Conservation (phyloP, 2,329 filamentous ascomycete species). For the Chaetomium strumarium region DNA sequence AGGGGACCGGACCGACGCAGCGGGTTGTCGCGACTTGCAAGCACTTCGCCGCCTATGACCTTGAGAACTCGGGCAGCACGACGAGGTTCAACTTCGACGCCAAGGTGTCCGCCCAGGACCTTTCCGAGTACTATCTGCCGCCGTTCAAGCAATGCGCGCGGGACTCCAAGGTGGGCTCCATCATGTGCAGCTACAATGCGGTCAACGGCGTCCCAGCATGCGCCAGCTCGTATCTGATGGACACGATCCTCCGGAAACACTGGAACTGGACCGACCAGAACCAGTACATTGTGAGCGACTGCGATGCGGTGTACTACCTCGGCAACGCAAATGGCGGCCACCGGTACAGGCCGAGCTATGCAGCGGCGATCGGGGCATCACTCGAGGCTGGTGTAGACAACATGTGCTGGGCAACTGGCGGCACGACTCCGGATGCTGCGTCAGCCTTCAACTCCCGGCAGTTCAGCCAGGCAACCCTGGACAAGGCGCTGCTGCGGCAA, state of each 20-base stretch:
- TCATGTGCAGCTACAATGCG: conserved; percentile 59
- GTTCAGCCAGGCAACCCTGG: background rate
- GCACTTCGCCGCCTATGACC: conserved; percentile 53
- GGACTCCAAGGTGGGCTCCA: conserved; percentile 49
- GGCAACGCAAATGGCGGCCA: conserved; percentile 11
- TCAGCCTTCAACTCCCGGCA: too few relatives aligned
- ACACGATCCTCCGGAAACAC: conserved; percentile 52
- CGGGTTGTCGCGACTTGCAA: conserved; percentile 52
- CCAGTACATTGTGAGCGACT: conserved; percentile 59
- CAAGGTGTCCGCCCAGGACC: conserved; percentile 44
- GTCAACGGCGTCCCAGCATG: conserved; percentile 58
- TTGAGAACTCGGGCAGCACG: conserved; percentile 21
- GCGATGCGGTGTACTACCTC: conserved; percentile 42
- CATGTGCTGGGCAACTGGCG: conserved; percentile 19
- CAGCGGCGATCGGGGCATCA: conserved; percentile 20
- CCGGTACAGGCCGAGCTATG: background rate
- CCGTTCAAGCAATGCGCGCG: conserved; percentile 59
- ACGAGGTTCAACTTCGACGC: conserved; percentile 24
- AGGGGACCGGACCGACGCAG: conserved; percentile 20
- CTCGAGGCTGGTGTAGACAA: conserved; percentile 21
- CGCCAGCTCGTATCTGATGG: conserved; percentile 55
- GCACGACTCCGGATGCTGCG: conserved; percentile 31
- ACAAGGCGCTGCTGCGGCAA: background rate
- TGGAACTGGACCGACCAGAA: conserved; percentile 58
- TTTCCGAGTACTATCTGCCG: conserved; percentile 62